These are phyloP conservation scores for bread wheat (Triticum aestivum) DNA, from an alignment of 176 grass and related monocot species.

Conservation along the genomic window DNA sequence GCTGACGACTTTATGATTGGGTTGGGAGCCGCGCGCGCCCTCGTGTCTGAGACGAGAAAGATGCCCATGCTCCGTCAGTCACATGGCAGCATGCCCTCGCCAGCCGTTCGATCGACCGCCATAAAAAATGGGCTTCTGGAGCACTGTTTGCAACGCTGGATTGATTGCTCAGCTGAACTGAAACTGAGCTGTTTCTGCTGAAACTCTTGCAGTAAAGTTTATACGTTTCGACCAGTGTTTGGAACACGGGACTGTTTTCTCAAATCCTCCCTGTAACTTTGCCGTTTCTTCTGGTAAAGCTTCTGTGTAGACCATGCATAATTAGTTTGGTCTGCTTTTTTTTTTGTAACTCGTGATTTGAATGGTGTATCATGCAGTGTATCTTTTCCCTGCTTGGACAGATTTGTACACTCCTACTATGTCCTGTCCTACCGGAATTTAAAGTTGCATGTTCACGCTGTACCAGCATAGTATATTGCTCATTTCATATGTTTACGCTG, in stretches of 20 bases:
- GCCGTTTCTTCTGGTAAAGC: background rate
- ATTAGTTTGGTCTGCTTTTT: background rate
- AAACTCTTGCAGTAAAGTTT: background rate
- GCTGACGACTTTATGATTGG: constrained; percentile 40
- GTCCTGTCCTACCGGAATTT: background rate
- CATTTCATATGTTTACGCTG: background rate
- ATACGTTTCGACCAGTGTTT: background rate
- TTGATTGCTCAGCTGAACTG: background rate
- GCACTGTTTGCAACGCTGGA: too few species aligned
- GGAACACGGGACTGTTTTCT: constrained; percentile 4
- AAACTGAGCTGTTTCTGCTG: background rate
- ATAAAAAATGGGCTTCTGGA: background rate
- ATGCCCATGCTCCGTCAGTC: constrained; percentile 26
- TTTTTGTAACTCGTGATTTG: background rate
- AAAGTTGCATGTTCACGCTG: background rate
- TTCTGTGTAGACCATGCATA: background rate
- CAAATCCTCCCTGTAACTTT: background rate
- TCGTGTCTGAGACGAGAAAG: constrained; percentile 10
- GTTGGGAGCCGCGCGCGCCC: background rate
- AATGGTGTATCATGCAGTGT: background rate
- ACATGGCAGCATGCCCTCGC: constrained; percentile 4
- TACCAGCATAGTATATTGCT: background rate
- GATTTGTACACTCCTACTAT: background rate
- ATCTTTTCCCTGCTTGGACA: background rate
- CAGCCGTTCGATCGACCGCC: constrained; percentile 32